Conservation (phyloP, 176 grass and related monocot genomes). For the Otatea glauca region DNA sequence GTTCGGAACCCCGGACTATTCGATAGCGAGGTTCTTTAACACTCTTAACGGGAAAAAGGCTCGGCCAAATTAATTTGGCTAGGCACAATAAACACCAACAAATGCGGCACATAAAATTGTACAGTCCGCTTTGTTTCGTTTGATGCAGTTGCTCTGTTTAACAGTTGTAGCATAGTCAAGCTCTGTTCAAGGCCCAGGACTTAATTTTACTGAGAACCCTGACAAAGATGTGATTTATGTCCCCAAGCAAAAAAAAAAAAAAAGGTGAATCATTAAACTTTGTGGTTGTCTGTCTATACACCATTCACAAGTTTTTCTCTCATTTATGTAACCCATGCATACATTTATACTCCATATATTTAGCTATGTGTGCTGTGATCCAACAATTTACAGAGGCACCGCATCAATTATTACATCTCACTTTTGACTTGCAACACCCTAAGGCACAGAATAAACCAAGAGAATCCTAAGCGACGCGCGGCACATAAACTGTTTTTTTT, state of each 20-base stretch:
- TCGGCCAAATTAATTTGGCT: too few species aligned
- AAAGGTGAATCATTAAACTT: neutral
- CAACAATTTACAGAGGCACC: constrained; percentile 23
- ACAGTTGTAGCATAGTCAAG: neutral
- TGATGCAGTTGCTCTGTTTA: neutral
- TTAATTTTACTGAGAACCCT: neutral
- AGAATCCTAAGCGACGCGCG: neutral
- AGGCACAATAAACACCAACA: too few species aligned
- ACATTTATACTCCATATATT: constrained; percentile 2
- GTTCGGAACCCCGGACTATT: too few species aligned
- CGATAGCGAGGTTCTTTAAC: too few species aligned
- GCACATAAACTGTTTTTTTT: neutral
- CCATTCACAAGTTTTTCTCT: neutral
- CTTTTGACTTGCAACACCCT: neutral
- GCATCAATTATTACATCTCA: neutral
- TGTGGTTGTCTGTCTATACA: neutral
- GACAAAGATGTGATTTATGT: neutral
- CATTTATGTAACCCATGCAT: constrained; percentile 17
- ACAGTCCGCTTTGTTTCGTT: neutral
- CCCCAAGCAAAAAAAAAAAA: neutral
- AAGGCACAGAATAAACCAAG: neutral
- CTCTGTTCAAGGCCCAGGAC: neutral
- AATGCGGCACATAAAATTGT: too few species aligned
- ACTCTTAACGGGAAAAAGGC: too few species aligned
- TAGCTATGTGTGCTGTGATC: constrained; percentile 3